phyloP scores from a whole-genome alignment of 2,329 filamentous ascomycete species.

The Botrytis squamosa region DNA sequence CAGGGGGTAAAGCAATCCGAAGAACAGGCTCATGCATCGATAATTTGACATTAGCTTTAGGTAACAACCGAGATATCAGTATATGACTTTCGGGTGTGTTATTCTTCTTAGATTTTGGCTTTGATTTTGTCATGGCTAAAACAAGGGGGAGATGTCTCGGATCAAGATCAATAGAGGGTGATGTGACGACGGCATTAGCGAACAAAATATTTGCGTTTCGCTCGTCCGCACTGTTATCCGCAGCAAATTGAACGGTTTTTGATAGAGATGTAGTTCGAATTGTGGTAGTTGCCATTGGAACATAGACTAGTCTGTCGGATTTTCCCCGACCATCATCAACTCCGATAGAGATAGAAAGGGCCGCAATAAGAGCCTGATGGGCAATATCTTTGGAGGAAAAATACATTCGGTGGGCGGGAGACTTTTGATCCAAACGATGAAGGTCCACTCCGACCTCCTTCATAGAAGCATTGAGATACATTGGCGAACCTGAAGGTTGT shows the following conservation, averaged over 20 bases:
- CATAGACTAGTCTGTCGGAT: slow-evolving; percentile 83
- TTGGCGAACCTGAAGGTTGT: slow-evolving; percentile 64
- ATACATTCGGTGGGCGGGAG: slow-evolving; percentile 96
- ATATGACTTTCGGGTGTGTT: slow-evolving; percentile 56
- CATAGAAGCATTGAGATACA: slow-evolving; percentile 85
- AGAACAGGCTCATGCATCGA: slow-evolving; percentile 96
- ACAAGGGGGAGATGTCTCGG: slow-evolving; percentile 87
- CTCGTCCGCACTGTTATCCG: slow-evolving; percentile 71
- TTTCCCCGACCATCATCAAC: slow-evolving; percentile 86
- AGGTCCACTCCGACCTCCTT: slow-evolving; percentile 95
- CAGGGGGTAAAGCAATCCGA: slow-evolving; percentile 80
- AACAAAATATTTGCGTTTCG: slow-evolving; percentile 95
- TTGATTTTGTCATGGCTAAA: slow-evolving; percentile 68
- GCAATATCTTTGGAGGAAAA: slow-evolving; percentile 90
- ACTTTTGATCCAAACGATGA: slow-evolving; percentile 85
- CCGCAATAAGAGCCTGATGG: slow-evolving; percentile 89
- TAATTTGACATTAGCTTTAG: slow-evolving; percentile 91
- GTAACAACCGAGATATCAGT: slow-evolving; percentile 84
- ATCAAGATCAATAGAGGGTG: slow-evolving; percentile 88
- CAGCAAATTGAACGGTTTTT: slow-evolving; percentile 81
- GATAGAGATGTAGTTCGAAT: slow-evolving; percentile 92
- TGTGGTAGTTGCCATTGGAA: slow-evolving; percentile 96
- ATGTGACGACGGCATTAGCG: slow-evolving; percentile 93
- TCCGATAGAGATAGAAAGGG: slow-evolving; percentile 87
- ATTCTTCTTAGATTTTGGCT: slow-evolving; percentile 45